These are phyloP conservation scores for Sideroxylon spinosum DNA, from an alignment of 179 eudicot genomes.

Conservation along the genomic window DNA sequence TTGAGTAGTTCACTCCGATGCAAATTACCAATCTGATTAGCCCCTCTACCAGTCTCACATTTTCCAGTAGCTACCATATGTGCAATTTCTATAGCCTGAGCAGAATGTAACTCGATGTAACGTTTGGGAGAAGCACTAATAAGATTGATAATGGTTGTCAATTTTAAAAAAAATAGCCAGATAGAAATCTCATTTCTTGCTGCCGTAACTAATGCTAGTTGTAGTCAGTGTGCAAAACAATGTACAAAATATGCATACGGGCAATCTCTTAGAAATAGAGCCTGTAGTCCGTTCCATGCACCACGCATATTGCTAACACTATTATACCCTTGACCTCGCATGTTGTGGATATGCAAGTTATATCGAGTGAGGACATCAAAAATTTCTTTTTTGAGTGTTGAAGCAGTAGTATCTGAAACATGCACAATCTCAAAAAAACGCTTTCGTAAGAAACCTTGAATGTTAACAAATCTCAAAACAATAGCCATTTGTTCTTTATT, in stretches of 20 bases:
- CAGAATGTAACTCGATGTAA: neutral
- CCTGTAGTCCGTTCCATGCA: neutral
- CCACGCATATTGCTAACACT: neutral
- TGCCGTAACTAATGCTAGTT: no score
- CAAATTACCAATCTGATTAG: no score
- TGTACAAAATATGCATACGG: neutral
- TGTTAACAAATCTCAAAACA: no score
- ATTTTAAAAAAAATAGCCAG: no score
- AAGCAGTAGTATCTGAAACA: neutral
- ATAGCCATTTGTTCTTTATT: neutral
- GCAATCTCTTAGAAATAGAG: neutral
- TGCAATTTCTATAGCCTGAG: neutral
- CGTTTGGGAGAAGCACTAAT: neutral
- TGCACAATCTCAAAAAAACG: neutral
- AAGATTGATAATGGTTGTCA: neutral
- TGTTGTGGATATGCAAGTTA: neutral
- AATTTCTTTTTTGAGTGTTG: neutral
- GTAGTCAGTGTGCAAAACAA: neutral
- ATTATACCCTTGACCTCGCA: slow-evolving; percentile 1
- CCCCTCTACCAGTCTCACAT: no score
- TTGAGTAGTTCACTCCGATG: no score
- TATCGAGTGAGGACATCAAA: neutral
- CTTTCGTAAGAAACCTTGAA: no score
- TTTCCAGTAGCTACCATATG: no score
- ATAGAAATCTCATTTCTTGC: no score